Conservation (phyloP, 345 rosid species). For the sweet orange (Citrus sinensis) region DVS_A1.0 CM039163.1:2891001-2891500, state of each 20-base stretch:
- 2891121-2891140: conserved; percentile 60
- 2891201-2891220: conserved; percentile 83
- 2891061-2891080: conserved; percentile 69
- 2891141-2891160: conserved; percentile 58
- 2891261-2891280: conserved; percentile 78
- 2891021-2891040: conserved; percentile 92
- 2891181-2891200: conserved; percentile 98
- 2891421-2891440: background rate
- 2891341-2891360: background rate
- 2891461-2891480: background rate
- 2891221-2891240: conserved; percentile 56
- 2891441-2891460: background rate
- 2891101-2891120: conserved; percentile 43
- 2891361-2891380: background rate
- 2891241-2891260: conserved; percentile 66
- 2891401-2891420: background rate
- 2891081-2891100: conserved; percentile 66
- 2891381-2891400: background rate
- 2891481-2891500: background rate
- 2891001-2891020: conserved; percentile 78
- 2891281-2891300: conserved; percentile 63
- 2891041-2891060: conserved; percentile 71
- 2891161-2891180: conserved; percentile 86
- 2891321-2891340: background rate
- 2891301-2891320: background rate